These are phyloP conservation scores for Blepharisma undulans DNA, from an alignment of 169 alveolate species.

Conservation along the genomic window DNA sequence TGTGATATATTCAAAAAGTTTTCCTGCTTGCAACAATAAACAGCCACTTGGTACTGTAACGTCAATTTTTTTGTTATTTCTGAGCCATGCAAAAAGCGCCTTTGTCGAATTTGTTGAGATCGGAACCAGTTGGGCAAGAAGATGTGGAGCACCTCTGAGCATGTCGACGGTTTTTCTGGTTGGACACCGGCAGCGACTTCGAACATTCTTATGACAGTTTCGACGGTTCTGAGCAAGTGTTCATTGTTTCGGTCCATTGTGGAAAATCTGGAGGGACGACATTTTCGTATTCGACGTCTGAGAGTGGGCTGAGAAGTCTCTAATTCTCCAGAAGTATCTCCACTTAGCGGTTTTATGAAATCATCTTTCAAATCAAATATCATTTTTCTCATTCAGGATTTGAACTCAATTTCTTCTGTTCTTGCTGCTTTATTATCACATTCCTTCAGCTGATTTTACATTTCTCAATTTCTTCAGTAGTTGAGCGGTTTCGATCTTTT, in stretches of 20 bases:
- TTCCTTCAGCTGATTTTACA: too few species aligned
- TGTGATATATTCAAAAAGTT: constrained; percentile 73
- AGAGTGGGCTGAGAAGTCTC: constrained; percentile 63
- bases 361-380: too few species aligned
- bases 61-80: constrained; percentile 64
- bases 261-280: constrained; percentile 74
- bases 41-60: constrained; percentile 80
- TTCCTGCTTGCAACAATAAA: constrained; percentile 73
- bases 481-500: too few species aligned
- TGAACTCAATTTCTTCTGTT: too few species aligned
- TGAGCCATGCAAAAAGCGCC: constrained; percentile 77
- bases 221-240: constrained; percentile 68
- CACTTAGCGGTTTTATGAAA: too few species aligned
- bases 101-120: constrained; percentile 58
- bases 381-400: too few species aligned
- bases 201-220: constrained; percentile 77
- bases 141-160: constrained; percentile 78
- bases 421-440: too few species aligned
- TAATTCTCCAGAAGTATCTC: constrained; percentile 81
- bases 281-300: constrained; percentile 55
- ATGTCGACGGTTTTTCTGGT: constrained; percentile 55
- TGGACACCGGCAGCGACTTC: constrained; percentile 75
- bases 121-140: constrained; percentile 85
- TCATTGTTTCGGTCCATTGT: constrained; percentile 67
- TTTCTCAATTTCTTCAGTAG: too few species aligned